phyloP scores from a whole-genome alignment of 2,329 filamentous ascomycete genomes.

The Moelleriella libera region DNA sequence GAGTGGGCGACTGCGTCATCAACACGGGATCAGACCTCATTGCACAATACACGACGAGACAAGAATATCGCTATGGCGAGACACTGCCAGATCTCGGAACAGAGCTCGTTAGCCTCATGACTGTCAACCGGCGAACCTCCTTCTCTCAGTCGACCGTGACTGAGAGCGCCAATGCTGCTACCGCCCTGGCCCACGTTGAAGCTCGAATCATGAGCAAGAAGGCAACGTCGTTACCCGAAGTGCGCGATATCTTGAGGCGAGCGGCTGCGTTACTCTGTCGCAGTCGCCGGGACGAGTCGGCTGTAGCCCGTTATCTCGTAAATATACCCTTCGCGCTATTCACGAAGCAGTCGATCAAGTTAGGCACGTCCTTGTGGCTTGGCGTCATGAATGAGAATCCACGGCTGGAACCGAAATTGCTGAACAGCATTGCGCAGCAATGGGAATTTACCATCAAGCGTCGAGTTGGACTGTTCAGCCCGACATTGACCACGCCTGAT shows the following conservation, averaged over 20 bases:
- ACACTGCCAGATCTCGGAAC: slow-evolving; percentile 53
- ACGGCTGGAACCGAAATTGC: slow-evolving; percentile 68
- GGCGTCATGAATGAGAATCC: slow-evolving; percentile 96
- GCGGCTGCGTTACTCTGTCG: slow-evolving; percentile 80
- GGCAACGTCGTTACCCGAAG: slow-evolving; percentile 55
- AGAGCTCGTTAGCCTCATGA: slow-evolving; percentile 50
- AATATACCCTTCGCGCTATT: slow-evolving; percentile 87
- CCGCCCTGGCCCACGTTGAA: slow-evolving; percentile 60
- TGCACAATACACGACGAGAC: slow-evolving; percentile 90
- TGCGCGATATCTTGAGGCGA: slow-evolving; percentile 69
- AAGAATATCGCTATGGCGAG: slow-evolving; percentile 87
- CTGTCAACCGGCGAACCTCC: slow-evolving; percentile 35
- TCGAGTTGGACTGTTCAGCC: slow-evolving; percentile 69
- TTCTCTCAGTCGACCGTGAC: slow-evolving; percentile 35
- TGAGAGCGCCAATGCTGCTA: slow-evolving; percentile 44
- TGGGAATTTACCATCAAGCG: slow-evolving; percentile 78
- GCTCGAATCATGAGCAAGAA: slow-evolving; percentile 55
- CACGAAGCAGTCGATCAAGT: slow-evolving; percentile 87
- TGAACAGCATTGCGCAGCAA: slow-evolving; percentile 76
- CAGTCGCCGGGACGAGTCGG: slow-evolving; percentile 58
- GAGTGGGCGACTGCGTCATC: slow-evolving; percentile 57
- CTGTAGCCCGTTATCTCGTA: slow-evolving; percentile 76
- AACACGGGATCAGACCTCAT: slow-evolving; percentile 94
- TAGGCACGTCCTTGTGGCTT: slow-evolving; percentile 91
- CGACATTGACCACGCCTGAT: slow-evolving; percentile 58